These are phyloP conservation scores for Laguncularia racemosa DNA, from an alignment of 345 rosid species.

Conservation along the genomic window DNA sequence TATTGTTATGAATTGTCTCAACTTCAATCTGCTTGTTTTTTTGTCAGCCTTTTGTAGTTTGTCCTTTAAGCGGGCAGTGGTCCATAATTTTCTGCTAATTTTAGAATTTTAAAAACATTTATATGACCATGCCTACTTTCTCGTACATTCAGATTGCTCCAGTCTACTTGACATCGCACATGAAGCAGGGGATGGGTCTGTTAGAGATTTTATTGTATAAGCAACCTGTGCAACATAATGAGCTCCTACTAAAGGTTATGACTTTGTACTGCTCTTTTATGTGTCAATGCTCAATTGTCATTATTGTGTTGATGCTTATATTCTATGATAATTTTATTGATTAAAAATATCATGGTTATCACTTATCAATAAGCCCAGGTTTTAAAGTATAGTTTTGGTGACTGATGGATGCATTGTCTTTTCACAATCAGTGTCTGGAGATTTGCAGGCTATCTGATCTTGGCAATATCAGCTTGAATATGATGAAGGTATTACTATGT, in stretches of 20 bases:
- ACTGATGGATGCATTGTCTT: conserved; percentile 7
- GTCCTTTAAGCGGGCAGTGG: no score
- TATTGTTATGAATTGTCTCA: no score
- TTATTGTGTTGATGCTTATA: not conserved
- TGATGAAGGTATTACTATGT: conserved; percentile 62
- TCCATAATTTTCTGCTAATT: not conserved
- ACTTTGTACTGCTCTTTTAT: conserved; percentile 5
- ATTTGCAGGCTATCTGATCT: conserved; percentile 85
- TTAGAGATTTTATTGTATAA: conserved; percentile 63
- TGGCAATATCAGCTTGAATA: conserved; percentile 47
- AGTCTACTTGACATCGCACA: conserved; percentile 75
- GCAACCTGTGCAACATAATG: conserved; percentile 66
- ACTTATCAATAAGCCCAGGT: not conserved
- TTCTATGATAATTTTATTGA: not conserved
- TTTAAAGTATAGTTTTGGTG: conserved; percentile 5
- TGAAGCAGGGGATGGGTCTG: conserved; percentile 80
- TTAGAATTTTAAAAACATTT: not conserved
- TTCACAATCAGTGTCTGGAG: conserved; percentile 60
- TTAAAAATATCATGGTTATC: conserved; percentile 2
- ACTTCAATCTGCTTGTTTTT: no score
- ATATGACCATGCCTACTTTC: not conserved
- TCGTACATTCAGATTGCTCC: conserved; percentile 70
- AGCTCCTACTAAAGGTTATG: conserved; percentile 66
- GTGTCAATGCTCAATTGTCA: not conserved
- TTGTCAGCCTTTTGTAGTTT: no score